These are phyloP conservation scores for Physcia stellaris DNA, from an alignment of 495 filamentous ascomycete genomes.

Conservation along the genomic window DNA sequence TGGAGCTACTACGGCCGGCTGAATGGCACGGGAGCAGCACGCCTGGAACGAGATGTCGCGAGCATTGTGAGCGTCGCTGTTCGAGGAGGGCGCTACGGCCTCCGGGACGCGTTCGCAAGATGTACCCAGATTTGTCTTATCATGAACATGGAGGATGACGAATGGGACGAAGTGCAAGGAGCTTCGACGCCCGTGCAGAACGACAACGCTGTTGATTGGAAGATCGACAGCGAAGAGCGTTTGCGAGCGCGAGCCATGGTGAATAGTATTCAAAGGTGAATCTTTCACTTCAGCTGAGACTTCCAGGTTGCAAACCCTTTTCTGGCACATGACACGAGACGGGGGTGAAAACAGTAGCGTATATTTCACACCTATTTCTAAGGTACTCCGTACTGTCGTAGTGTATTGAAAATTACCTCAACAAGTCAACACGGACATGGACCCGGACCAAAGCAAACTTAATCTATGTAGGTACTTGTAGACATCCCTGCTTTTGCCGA, in stretches of 20 bases:
- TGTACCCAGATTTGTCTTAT: conserved; percentile 77
- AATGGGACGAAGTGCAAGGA: conserved; percentile 68
- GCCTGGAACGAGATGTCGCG: conserved; percentile 77
- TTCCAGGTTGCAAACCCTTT: too few relatives aligned
- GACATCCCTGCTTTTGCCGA: too few relatives aligned
- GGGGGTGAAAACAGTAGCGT: too few relatives aligned
- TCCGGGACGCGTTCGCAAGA: conserved; percentile 66
- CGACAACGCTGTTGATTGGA: conserved; percentile 32
- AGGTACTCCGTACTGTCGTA: too few relatives aligned
- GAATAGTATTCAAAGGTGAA: conserved; percentile 3
- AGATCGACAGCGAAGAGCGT: conserved; percentile 48
- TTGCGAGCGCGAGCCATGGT: conserved; percentile 48
- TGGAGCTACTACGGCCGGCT: conserved; percentile 72
- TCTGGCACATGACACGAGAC: too few relatives aligned
- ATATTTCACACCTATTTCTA: too few relatives aligned
- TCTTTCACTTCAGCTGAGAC: neutral
- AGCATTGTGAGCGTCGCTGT: conserved; percentile 67
- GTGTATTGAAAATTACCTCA: too few relatives aligned
- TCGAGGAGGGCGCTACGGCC: conserved; percentile 59
- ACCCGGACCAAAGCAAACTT: too few relatives aligned
- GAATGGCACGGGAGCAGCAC: conserved; percentile 69
- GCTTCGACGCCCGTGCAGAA: conserved; percentile 24
- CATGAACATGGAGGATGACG: conserved; percentile 95
- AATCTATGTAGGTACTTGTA: too few relatives aligned
- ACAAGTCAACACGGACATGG: too few relatives aligned